Evolutionary conservation across 2,329 filamentous ascomycete genomes (phyloP).

Genomic region (Ciborinia camelliae): DNA sequence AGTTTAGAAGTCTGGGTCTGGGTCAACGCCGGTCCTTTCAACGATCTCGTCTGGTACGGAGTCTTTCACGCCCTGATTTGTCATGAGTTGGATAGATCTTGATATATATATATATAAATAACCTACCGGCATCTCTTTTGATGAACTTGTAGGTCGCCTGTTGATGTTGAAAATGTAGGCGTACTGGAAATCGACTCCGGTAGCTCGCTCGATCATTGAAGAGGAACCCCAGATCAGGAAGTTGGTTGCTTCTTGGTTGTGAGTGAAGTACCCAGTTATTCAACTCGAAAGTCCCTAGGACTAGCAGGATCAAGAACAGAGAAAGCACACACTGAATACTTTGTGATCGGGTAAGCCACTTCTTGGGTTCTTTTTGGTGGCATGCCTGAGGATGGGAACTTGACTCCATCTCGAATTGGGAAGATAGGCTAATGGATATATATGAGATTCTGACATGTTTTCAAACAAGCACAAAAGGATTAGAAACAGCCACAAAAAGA

Average conservation of each 20-base stretch:
- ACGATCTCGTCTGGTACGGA: constrained; percentile 48
- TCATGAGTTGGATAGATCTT: constrained; percentile 50
- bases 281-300: background rate
- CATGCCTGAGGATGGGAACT: constrained; percentile 70
- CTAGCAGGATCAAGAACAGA: constrained; percentile 46
- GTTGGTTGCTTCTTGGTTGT: constrained; percentile 9
- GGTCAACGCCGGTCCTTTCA: constrained; percentile 40
- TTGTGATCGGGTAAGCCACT: constrained; percentile 2
- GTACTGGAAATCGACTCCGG: background rate
- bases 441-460: constrained; percentile 32
- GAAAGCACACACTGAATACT: background rate
- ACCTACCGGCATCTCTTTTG: constrained; percentile 44
- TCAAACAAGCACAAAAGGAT: constrained; percentile 46
- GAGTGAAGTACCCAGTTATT: constrained; percentile 1
- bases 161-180: constrained; percentile 38
- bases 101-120: constrained; percentile 47
- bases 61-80: constrained; percentile 46
- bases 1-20: constrained; percentile 33
- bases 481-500: too few species aligned
- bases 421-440: background rate
- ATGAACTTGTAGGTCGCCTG: constrained; percentile 48
- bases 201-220: constrained; percentile 13
- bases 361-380: constrained; percentile 64
- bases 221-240: constrained; percentile 11
- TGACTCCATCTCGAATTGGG: constrained; percentile 49